These are phyloP conservation scores for Vigna radiata DNA, from an alignment of 306 rosid species.

Conservation along the genomic window DNA sequence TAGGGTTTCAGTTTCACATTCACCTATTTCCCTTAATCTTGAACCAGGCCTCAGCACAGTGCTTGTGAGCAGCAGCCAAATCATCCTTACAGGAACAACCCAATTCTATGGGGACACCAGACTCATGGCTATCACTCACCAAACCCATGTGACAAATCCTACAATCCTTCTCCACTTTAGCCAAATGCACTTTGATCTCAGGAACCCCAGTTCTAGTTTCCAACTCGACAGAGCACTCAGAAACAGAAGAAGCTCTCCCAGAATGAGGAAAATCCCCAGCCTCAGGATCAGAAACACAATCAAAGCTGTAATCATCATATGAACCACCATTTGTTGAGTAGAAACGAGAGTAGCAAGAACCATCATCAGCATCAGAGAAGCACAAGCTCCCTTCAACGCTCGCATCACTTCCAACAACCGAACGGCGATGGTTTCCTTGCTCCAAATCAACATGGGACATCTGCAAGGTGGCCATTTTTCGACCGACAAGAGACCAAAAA, in stretches of 20 bases:
- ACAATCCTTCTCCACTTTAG: constrained; percentile 76
- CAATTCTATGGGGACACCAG: constrained; percentile 72
- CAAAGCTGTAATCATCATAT: constrained; percentile 70
- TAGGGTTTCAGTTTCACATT: constrained; percentile 50
- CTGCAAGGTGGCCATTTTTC: constrained; percentile 50
- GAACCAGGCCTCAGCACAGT: constrained; percentile 94
- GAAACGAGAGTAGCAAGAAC: constrained; percentile 85
- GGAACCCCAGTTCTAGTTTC: constrained; percentile 61
- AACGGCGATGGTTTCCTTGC: constrained; percentile 60
- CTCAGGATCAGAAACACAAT: constrained; percentile 58
- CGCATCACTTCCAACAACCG: constrained; percentile 59
- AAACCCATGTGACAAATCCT: constrained; percentile 86
- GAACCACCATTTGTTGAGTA: constrained; percentile 78
- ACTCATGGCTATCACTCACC: constrained; percentile 77
- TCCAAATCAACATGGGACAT: constrained; percentile 73
- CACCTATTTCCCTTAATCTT: constrained; percentile 84
- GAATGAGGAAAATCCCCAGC: constrained; percentile 48
- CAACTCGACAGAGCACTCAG: constrained; percentile 62
- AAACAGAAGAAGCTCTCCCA: constrained; percentile 61
- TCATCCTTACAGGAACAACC: constrained; percentile 91
- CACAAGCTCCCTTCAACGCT: constrained; percentile 66
- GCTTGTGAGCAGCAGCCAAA: constrained; percentile 78
- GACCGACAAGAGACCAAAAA: constrained; percentile 45
- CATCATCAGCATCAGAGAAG: constrained; percentile 83
- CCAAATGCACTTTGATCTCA: constrained; percentile 75